Evolutionary conservation across 257 asterid species (phyloP).

Genomic region (Nicotiana paniculata): DNA sequence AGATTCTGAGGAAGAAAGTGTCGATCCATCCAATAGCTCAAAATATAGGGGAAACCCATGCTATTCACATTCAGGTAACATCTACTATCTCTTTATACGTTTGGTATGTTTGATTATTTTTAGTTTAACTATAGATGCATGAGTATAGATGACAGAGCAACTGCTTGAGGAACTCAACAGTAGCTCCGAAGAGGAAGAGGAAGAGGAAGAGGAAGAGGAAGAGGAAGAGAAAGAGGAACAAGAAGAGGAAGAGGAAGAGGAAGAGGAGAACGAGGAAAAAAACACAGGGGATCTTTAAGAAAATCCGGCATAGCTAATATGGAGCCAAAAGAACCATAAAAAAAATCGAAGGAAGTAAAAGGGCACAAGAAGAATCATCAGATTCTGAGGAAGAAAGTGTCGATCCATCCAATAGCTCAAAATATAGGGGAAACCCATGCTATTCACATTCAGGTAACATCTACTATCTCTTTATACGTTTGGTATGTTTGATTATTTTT

Average conservation of each 20-base stretch:
- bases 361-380: neutral
- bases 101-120: neutral
- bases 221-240: neutral
- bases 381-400: neutral
- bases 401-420: neutral
- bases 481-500: neutral
- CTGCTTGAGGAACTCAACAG: no score
- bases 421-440: neutral
- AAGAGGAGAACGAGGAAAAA: no score
- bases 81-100: neutral
- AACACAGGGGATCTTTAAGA: no score
- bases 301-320: no score
- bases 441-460: neutral
- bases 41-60: neutral
- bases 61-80: neutral
- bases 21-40: neutral
- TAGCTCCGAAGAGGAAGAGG: neutral
- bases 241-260: neutral
- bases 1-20: neutral
- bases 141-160: neutral
- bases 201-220: no score
- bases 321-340: neutral
- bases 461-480: neutral
- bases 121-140: neutral
- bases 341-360: neutral